Conservation (phyloP, 441 rosid genomes). For the Theobroma grandiflorum region DNA sequence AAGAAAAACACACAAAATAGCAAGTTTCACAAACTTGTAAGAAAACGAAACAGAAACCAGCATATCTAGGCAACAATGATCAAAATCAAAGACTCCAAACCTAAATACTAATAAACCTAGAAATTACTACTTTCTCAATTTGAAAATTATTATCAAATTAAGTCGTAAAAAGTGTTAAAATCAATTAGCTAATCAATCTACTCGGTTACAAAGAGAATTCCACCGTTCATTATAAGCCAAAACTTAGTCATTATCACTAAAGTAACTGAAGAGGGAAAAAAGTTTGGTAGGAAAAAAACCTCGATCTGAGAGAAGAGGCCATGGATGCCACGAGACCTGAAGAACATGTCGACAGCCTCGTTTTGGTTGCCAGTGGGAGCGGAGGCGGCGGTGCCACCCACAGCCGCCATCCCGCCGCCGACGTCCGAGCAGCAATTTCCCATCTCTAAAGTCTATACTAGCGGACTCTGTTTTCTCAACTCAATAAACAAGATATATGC, state of each 20-base stretch:
- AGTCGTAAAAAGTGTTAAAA: neutral
- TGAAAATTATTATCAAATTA: neutral
- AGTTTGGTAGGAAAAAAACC: slow-evolving; percentile 38
- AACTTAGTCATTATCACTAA: neutral
- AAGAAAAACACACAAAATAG: neutral
- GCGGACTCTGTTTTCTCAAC: neutral
- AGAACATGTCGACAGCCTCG: slow-evolving; percentile 69
- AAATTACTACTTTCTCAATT: neutral
- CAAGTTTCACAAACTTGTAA: neutral
- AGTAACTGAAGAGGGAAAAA: neutral
- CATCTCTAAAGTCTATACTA: slow-evolving; percentile 42
- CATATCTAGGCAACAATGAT: neutral
- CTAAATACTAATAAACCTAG: neutral
- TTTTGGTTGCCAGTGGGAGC: slow-evolving; percentile 42
- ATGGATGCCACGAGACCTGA: slow-evolving; percentile 67
- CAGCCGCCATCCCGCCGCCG: slow-evolving; percentile 62
- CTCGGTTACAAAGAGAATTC: neutral
- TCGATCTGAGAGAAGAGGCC: slow-evolving; percentile 82
- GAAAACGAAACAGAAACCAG: neutral
- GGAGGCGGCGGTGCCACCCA: slow-evolving; percentile 58
- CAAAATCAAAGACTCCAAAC: neutral
- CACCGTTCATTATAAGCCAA: neutral
- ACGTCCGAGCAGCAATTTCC: slow-evolving; percentile 89
- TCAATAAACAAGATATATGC: neutral
- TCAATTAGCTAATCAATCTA: neutral